Conservation (phyloP, 768 basidiomycete genomes). For the Galerina marginata region DNA sequence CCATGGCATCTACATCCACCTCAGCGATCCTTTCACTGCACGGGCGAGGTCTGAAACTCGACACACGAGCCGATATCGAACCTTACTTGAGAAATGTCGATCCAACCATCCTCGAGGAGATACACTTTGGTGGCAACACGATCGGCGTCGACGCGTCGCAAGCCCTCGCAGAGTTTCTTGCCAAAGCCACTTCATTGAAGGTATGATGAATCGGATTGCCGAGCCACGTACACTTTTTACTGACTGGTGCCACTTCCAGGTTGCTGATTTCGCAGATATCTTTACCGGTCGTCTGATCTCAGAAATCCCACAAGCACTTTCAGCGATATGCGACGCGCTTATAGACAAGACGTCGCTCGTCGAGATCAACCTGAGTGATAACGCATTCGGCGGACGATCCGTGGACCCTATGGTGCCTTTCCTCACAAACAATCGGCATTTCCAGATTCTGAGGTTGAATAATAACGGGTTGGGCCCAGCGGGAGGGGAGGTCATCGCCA, state of each 20-base stretch:
- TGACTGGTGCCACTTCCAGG: conserved; percentile 47
- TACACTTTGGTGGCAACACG: conserved; percentile 94
- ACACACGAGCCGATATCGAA: conserved; percentile 75
- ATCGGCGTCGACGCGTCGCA: conserved; percentile 89
- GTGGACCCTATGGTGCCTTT: conserved; percentile 94
- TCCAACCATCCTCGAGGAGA: conserved; percentile 76
- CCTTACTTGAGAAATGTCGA: conserved; percentile 72
- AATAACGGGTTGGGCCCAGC: conserved; percentile 96
- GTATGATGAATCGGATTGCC: conserved; percentile 40
- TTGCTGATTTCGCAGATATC: conserved; percentile 96
- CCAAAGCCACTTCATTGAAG: conserved; percentile 69
- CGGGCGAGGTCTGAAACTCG: conserved; percentile 81
- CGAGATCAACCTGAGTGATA: conserved; percentile 92
- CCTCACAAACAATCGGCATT: conserved; percentile 79
- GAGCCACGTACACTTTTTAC: background rate
- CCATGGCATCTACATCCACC: conserved; percentile 32
- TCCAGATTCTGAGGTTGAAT: conserved; percentile 88
- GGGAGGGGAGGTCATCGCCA: conserved; percentile 85
- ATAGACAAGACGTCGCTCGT: conserved; percentile 79
- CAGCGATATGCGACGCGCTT: conserved; percentile 87
- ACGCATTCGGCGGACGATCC: conserved; percentile 95
- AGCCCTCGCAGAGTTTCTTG: conserved; percentile 81
- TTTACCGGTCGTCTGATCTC: conserved; percentile 96
- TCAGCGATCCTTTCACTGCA: conserved; percentile 48
- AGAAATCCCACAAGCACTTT: conserved; percentile 91